Percentiles rank a stretch among this genome's conserved stretches.
phyloP scores from a whole-genome alignment of 2,329 filamentous ascomycete species.

The Cordyceps farinosa region DNA sequence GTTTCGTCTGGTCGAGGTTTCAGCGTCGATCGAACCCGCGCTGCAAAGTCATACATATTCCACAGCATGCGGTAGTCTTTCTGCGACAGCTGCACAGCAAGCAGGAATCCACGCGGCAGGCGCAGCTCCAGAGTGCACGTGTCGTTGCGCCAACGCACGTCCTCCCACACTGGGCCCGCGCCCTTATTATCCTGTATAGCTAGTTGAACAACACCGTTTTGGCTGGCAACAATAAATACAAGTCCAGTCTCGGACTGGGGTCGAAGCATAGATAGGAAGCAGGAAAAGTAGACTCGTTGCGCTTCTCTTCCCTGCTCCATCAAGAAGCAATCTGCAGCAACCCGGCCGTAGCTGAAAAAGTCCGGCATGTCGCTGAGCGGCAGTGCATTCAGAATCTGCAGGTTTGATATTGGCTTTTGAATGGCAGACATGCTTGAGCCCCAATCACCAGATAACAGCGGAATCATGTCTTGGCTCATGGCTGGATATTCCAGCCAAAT shows the following conservation, averaged over 20 bases:
- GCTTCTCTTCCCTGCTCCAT: constrained; percentile 69
- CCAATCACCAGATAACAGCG: constrained; percentile 63
- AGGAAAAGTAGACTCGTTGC: constrained; percentile 66
- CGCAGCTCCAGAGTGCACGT: constrained; percentile 62
- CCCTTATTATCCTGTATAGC: constrained; percentile 66
- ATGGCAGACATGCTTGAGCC: constrained; percentile 46
- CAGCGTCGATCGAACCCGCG: constrained; percentile 69
- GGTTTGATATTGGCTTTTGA: constrained; percentile 44
- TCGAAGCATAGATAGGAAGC: constrained; percentile 71
- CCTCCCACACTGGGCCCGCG: constrained; percentile 71
- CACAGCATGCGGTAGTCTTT: constrained; percentile 75
- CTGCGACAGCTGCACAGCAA: constrained; percentile 68
- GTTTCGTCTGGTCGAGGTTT: constrained; percentile 66
- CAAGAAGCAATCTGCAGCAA: constrained; percentile 70
- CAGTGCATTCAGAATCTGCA: constrained; percentile 63
- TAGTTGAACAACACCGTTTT: constrained; percentile 73
- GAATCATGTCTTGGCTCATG: constrained; percentile 67
- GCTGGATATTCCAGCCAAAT: constrained; percentile 79
- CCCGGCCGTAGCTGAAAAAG: constrained; percentile 75
- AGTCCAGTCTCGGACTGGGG: constrained; percentile 65
- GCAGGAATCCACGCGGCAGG: constrained; percentile 70
- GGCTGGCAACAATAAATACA: constrained; percentile 72
- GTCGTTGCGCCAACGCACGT: constrained; percentile 74
- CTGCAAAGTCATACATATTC: constrained; percentile 82
- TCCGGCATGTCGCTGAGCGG: constrained; percentile 72